Evolutionary conservation across 352 stramenopile species (phyloP).

Genomic region (Phytopythium litorale): DNA sequence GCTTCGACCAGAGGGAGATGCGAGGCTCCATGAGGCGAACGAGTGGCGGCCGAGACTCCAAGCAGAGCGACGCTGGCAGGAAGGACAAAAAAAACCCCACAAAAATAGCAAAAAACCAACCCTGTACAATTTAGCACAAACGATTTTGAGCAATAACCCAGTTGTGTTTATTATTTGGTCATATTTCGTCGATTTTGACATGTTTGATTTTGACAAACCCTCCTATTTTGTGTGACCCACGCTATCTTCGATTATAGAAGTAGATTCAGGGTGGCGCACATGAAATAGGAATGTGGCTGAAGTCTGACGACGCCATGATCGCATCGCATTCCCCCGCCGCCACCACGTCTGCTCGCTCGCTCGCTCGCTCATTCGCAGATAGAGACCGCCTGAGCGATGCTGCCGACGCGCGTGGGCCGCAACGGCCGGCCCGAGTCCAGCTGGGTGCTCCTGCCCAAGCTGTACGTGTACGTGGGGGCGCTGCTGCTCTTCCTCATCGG

Average conservation of each 20-base stretch:
- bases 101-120: neutral
- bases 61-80: neutral
- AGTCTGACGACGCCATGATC: too few species aligned
- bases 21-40: neutral
- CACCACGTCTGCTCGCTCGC: too few species aligned
- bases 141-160: too few species aligned
- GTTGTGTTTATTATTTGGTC: too few species aligned
- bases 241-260: too few species aligned
- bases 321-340: too few species aligned
- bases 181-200: too few species aligned
- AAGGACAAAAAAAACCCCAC: neutral
- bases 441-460: conserved; percentile 41
- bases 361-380: too few species aligned
- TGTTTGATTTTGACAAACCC: too few species aligned
- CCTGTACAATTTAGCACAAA: neutral
- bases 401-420: conserved; percentile 29
- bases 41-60: neutral
- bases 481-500: conserved; percentile 40
- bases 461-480: conserved; percentile 46
- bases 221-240: too few species aligned
- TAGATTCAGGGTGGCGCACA: too few species aligned
- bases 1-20: neutral
- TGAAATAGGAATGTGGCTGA: too few species aligned
- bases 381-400: conserved; percentile 13
- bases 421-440: conserved; percentile 25